Evolutionary conservation across 352 stramenopile species (phyloP).

Genomic region (Thalassiosira mediterranea): DNA sequence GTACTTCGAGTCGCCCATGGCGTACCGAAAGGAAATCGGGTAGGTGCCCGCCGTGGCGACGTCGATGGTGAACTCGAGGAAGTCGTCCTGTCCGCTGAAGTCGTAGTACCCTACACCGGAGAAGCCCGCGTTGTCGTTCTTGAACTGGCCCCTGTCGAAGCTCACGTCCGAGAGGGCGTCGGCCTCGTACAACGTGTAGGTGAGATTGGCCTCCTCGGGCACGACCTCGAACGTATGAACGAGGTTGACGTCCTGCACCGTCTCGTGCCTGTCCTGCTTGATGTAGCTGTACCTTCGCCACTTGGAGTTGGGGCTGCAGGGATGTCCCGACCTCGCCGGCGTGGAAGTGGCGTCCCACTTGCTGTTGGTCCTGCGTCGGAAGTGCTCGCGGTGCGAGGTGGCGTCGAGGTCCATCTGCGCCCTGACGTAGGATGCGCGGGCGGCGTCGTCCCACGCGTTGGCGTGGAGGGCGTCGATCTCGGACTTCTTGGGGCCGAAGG

Average conservation of each 20-base stretch:
- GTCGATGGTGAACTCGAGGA: slow-evolving; percentile 40
- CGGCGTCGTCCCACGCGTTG: slow-evolving; percentile 4
- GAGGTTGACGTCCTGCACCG: slow-evolving; percentile 3
- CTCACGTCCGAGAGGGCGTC: slow-evolving; percentile 17
- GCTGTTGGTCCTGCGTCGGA: slow-evolving; percentile 27
- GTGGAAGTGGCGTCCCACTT: slow-evolving; percentile 31
- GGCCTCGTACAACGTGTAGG: slow-evolving; percentile 43
- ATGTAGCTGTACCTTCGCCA: slow-evolving; percentile 55
- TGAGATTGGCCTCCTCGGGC: slow-evolving; percentile 28
- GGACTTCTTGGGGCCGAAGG: slow-evolving; percentile 53
- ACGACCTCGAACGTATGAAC: slow-evolving; percentile 48
- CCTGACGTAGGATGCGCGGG: slow-evolving; percentile 21
- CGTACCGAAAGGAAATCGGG: slow-evolving; percentile 59
- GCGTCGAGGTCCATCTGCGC: slow-evolving; percentile 37
- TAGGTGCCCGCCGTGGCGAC: slow-evolving; percentile 17
- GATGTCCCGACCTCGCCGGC: slow-evolving; percentile 48
- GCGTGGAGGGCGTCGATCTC: slow-evolving; percentile 42
- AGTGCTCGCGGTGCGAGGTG: slow-evolving; percentile 46
- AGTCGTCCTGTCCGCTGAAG: slow-evolving; percentile 33
- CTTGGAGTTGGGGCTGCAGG: slow-evolving; percentile 46
- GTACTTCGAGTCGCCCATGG: slow-evolving; percentile 9
- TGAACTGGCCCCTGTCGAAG: slow-evolving; percentile 7
- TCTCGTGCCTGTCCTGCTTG: slow-evolving; percentile 25
- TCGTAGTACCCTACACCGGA: slow-evolving; percentile 55
- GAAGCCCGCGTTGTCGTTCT: slow-evolving; percentile 26